phyloP scores from a whole-genome alignment of 306 rosid genomes.

The Castanospermum australe region DNA sequence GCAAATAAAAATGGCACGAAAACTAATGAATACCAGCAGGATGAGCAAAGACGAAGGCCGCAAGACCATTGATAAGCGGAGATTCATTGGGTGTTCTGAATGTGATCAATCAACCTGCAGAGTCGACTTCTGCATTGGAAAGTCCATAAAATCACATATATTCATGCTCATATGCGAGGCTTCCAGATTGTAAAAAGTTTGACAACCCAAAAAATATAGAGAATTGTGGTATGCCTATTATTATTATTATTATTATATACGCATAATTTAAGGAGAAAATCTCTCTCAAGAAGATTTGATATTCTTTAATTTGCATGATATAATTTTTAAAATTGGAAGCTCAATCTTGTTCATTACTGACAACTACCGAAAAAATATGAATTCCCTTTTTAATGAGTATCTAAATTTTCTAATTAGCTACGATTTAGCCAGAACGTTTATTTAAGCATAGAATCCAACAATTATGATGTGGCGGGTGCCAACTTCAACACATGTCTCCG shows the following conservation, averaged over 20 bases:
- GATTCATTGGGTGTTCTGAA: neutral
- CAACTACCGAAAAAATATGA: no score
- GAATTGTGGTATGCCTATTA: neutral
- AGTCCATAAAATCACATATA: neutral
- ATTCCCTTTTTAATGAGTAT: no score
- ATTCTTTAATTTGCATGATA: neutral
- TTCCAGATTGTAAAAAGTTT: neutral
- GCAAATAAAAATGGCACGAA: neutral
- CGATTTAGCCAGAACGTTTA: neutral
- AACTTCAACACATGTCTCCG: no score
- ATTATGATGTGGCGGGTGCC: neutral
- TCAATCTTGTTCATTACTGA: neutral
- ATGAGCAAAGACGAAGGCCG: slow-evolving; percentile 1
- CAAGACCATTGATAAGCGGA: neutral
- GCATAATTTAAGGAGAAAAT: neutral
- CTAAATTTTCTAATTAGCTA: neutral
- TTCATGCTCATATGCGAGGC: neutral
- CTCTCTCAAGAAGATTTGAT: neutral
- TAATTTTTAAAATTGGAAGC: neutral
- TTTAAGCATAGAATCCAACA: neutral
- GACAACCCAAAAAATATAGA: neutral
- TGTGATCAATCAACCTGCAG: neutral
- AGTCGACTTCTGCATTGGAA: neutral
- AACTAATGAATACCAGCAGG: slow-evolving; percentile 11
- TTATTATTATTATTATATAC: neutral